Evolutionary conservation across 441 rosid genomes (phyloP).

Genomic region (Hypseocharis bilobata): DNA sequence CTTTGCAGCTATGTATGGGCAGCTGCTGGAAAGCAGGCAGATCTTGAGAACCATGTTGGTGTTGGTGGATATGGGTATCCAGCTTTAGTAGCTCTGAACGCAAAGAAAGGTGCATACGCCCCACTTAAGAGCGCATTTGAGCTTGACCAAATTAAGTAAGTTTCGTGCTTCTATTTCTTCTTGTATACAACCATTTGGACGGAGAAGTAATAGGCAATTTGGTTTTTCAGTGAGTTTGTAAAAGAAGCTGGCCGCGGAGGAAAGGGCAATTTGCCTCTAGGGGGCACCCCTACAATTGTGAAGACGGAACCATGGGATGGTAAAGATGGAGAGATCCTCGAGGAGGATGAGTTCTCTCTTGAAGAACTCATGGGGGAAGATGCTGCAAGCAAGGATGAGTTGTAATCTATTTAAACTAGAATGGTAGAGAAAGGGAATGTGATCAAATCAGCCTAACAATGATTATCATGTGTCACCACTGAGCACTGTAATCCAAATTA

Average conservation of each 20-base stretch:
- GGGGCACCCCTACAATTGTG: constrained; percentile 45
- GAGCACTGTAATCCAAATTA: not conserved
- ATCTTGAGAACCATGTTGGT: constrained; percentile 70
- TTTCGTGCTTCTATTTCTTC: constrained; percentile 9
- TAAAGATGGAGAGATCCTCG: constrained; percentile 72
- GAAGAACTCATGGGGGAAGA: constrained; percentile 90
- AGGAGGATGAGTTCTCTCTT: constrained; percentile 91
- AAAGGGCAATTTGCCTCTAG: constrained; percentile 73
- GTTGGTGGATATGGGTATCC: constrained; percentile 98
- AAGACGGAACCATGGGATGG: constrained; percentile 84
- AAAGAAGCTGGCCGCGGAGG: constrained; percentile 89
- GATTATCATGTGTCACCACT: not conserved
- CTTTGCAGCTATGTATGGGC: constrained; percentile 85
- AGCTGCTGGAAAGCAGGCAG: constrained; percentile 83
- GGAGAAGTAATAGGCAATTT: not conserved
- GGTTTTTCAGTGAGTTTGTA: constrained; percentile 66
- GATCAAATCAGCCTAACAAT: too few species aligned
- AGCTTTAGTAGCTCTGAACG: constrained; percentile 83
- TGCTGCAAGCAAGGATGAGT: constrained; percentile 37
- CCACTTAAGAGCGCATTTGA: constrained; percentile 93
- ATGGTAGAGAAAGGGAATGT: not conserved
- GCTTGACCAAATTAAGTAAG: constrained; percentile 71
- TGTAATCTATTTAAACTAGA: constrained; percentile 24
- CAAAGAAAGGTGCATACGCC: constrained; percentile 86
- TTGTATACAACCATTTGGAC: constrained; percentile 2